Conservation (phyloP, 768 basidiomycete species). For the Trametopsis cervina region DNA sequence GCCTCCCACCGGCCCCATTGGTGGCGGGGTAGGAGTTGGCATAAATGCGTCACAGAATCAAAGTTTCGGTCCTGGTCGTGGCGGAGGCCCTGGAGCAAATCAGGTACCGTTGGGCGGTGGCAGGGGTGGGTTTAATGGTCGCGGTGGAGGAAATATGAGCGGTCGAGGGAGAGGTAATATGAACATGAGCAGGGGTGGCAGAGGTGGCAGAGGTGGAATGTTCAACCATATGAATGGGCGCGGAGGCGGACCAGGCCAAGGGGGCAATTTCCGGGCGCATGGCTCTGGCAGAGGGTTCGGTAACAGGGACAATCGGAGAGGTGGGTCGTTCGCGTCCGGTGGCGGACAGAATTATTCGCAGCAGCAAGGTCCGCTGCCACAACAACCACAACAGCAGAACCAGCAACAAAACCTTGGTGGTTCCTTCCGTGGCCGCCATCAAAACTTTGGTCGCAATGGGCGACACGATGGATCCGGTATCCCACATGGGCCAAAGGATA, state of each 20-base stretch:
- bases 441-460: conserved; percentile 42
- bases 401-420: conserved; percentile 19
- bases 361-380: conserved; percentile 31
- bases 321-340: conserved; percentile 54
- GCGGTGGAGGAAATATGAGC: conserved; percentile 30
- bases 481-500: conserved; percentile 46
- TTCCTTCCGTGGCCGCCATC: conserved; percentile 55
- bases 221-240: conserved; percentile 34
- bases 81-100: conserved; percentile 36
- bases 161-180: conserved; percentile 4
- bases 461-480: conserved; percentile 28
- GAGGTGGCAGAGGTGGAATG: conserved; percentile 31
- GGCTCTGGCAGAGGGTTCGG: conserved; percentile 60
- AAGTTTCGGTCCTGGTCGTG: conserved; percentile 28
- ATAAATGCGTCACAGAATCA: conserved; percentile 20
- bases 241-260: conserved; percentile 38
- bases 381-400: conserved; percentile 28
- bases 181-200: conserved; percentile 22
- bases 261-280: conserved; percentile 49
- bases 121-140: conserved; percentile 46
- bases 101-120: conserved; percentile 26
- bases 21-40: conserved; percentile 22
- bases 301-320: conserved; percentile 58
- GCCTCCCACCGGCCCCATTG: conserved; percentile 31
- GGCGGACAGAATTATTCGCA: conserved; percentile 29